Conservation (phyloP, 2,329 filamentous ascomycete genomes). For the Cercospora sp. region DNA sequence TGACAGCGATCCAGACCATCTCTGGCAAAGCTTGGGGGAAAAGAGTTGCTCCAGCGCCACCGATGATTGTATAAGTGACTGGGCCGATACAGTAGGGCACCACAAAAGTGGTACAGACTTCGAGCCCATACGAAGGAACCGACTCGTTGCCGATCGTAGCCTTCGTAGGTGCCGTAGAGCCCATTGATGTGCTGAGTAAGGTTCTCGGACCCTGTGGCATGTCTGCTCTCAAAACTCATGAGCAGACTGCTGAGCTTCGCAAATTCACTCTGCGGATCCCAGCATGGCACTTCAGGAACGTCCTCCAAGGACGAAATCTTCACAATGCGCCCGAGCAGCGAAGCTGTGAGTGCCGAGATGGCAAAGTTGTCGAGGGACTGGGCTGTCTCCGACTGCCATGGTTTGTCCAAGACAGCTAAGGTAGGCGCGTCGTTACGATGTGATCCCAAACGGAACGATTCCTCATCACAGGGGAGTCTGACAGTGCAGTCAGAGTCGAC, state of each 20-base stretch:
- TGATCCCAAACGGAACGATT: not conserved
- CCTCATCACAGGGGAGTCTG: not conserved
- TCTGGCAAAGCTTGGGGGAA: not conserved
- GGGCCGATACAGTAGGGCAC: not conserved
- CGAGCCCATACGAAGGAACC: not conserved
- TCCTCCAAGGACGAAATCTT: not conserved
- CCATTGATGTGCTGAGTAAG: not conserved
- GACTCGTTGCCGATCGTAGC: not conserved
- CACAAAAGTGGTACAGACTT: not conserved
- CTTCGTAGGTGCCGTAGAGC: not conserved
- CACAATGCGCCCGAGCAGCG: not conserved
- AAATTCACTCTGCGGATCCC: not conserved
- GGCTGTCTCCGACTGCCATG: not conserved
- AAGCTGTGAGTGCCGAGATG: not conserved
- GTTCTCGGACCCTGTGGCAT: not conserved
- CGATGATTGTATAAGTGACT: not conserved
- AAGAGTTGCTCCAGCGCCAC: not conserved
- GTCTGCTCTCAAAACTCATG: not conserved
- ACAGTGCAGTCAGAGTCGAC: not conserved
- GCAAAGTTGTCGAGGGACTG: not conserved
- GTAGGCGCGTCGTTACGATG: not conserved
- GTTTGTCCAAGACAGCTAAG: not conserved
- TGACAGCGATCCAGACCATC: not conserved
- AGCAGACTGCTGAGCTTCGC: not conserved
- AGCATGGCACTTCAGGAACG: not conserved